These are phyloP conservation scores for Aspergillus leporis DNA, from an alignment of 495 filamentous ascomycete species.

Conservation along the genomic window DNA sequence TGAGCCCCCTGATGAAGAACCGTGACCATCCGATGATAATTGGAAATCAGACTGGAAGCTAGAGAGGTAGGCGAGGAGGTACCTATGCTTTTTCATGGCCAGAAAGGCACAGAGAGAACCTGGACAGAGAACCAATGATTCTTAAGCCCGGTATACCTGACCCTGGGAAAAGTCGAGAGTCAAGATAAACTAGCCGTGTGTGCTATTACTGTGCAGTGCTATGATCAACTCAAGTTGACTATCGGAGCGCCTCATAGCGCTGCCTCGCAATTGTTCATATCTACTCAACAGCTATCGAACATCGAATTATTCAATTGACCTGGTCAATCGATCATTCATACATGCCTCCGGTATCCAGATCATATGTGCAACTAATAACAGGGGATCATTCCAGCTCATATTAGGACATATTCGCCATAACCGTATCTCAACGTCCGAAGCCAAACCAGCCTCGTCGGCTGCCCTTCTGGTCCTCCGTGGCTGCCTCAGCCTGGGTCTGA, in stretches of 20 bases:
- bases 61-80: no score
- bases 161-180: no score
- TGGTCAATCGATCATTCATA: neutral
- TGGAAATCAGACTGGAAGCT: no score
- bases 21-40: no score
- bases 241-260: neutral
- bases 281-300: neutral
- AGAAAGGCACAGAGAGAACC: no score
- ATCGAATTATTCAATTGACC: neutral
- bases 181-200: no score
- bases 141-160: no score
- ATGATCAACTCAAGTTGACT: neutral
- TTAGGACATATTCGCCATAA: neutral
- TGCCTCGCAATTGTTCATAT: neutral
- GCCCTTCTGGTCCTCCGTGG: constrained; percentile 54
- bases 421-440: constrained; percentile 64
- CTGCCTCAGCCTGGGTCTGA: constrained; percentile 31
- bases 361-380: neutral
- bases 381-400: neutral
- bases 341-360: neutral
- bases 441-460: constrained; percentile 86
- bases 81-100: no score
- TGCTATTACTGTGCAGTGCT: no score
- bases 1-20: no score
- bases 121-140: no score